These are phyloP conservation scores for Aspergillaceae sp. DNA, from an alignment of 2,329 filamentous ascomycete species.

Conservation along the genomic window DNA sequence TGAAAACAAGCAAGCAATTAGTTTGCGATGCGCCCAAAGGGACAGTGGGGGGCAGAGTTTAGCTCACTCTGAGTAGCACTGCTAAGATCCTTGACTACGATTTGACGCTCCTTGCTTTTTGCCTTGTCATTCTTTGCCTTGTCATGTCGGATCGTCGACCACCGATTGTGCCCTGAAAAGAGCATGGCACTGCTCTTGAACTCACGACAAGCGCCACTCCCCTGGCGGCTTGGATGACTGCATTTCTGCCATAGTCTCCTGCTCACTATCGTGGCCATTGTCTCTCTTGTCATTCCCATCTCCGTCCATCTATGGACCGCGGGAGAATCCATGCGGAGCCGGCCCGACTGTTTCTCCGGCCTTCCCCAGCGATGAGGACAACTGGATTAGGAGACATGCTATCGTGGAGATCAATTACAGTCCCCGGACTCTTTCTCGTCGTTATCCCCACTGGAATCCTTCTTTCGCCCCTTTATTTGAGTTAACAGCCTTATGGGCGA, in stretches of 20 bases:
- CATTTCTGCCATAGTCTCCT: conserved; percentile 12
- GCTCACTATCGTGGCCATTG: conserved; percentile 20
- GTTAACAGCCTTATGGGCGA: conserved; percentile 8
- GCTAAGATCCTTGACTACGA: conserved; percentile 63
- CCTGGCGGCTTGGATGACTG: conserved; percentile 3
- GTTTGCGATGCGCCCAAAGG: neutral
- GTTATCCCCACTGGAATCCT: neutral
- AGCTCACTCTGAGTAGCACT: conserved; percentile 63
- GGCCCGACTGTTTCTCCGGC: conserved; percentile 24
- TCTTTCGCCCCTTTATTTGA: conserved; percentile 4
- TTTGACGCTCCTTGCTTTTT: conserved; percentile 62
- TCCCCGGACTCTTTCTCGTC: neutral
- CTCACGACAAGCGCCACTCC: conserved; percentile 30
- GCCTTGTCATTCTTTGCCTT: conserved; percentile 74
- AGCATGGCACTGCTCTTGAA: conserved; percentile 40
- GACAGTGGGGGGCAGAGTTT: conserved; percentile 4
- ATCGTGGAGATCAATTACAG: too few species aligned
- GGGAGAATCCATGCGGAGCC: conserved; percentile 9
- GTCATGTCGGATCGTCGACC: conserved; percentile 93
- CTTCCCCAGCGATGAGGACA: conserved; percentile 19
- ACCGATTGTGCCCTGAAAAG: conserved; percentile 74
- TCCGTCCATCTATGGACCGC: neutral
- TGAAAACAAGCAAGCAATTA: conserved; percentile 22
- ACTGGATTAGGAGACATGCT: conserved; percentile 14
- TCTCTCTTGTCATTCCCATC: neutral